These are phyloP conservation scores for Aeschynomene evenia DNA, from an alignment of 306 rosid species.

Conservation along the genomic window DNA sequence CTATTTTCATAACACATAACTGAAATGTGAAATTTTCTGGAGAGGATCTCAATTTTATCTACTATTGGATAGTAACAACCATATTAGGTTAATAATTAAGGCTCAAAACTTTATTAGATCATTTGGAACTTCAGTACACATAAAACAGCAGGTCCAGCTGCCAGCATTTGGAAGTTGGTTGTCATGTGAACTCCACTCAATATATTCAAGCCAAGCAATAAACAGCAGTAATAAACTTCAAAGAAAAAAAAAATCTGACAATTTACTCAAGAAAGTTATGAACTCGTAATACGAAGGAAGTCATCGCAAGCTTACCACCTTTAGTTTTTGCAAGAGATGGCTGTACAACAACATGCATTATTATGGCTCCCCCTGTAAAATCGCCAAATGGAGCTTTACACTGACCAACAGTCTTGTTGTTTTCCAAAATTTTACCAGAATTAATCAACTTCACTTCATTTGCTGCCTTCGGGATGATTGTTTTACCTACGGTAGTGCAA, in stretches of 20 bases:
- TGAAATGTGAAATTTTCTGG: background rate
- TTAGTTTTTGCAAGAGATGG: constrained; percentile 72
- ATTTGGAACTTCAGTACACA: background rate
- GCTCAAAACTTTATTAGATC: background rate
- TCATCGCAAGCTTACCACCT: constrained; percentile 61
- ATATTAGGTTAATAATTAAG: background rate
- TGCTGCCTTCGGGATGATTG: constrained; percentile 84
- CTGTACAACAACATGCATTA: constrained; percentile 94
- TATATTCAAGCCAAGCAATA: constrained; percentile 12
- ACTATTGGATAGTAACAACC: background rate
- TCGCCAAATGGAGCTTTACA: constrained; percentile 88
- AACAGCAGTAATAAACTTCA: background rate
- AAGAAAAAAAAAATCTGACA: background rate
- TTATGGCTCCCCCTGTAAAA: constrained; percentile 57
- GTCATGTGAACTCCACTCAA: background rate
- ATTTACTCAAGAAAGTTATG: background rate
- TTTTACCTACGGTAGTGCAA: constrained; percentile 56
- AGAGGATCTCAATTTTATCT: background rate
- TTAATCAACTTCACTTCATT: constrained; percentile 90
- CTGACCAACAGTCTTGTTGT: constrained; percentile 92
- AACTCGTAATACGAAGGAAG: background rate
- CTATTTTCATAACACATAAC: background rate
- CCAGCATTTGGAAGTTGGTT: constrained; percentile 19
- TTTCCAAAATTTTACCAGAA: constrained; percentile 94
- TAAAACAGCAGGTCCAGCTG: constrained; percentile 27